Percentiles rank a stretch among this genome's conserved stretches.
Evolutionary conservation across 192 early-diverging fungal species (phyloP).

Genomic region (Umbelopsis sp.): DNA sequence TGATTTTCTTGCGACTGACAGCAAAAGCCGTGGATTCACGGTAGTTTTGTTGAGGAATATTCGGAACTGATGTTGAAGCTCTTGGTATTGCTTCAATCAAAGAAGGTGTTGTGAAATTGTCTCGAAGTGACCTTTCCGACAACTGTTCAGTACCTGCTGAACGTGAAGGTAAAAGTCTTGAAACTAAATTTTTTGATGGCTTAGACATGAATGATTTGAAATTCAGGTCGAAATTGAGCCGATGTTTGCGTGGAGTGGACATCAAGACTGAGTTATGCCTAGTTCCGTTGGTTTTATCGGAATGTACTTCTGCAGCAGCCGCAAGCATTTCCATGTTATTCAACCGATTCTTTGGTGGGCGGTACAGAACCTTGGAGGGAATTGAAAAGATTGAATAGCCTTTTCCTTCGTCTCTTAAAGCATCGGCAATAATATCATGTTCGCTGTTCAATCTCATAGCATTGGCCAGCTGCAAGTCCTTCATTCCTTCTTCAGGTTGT

Average conservation of each 20-base stretch:
- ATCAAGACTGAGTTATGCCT: conserved; percentile 4
- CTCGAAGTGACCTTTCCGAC: background rate
- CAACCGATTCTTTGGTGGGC: conserved; percentile 83
- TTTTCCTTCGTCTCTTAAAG: conserved; percentile 57
- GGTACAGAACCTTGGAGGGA: conserved; percentile 77
- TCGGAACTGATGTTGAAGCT: background rate
- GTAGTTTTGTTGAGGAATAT: background rate
- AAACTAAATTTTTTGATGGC: background rate
- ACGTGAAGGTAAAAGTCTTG: conserved; percentile 6
- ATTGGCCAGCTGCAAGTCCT: conserved; percentile 74
- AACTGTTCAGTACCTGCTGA: conserved; percentile 18
- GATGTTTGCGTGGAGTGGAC: background rate
- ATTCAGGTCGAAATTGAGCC: background rate
- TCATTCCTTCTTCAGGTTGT: conserved; percentile 67
- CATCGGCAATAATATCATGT: conserved; percentile 71
- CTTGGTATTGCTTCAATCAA: background rate
- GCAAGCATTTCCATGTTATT: conserved; percentile 66
- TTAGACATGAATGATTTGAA: conserved; percentile 3
- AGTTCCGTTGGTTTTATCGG: conserved; percentile 5
- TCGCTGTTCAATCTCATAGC: conserved; percentile 65
- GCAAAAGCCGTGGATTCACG: background rate
- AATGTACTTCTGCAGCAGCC: conserved; percentile 52
- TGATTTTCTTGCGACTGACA: conserved; percentile 9
- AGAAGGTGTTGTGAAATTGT: background rate
- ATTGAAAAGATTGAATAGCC: conserved; percentile 80